Evolutionary conservation across 2,329 filamentous ascomycete species (phyloP), one percentile per base, ranked within the genome.

Genomic region (Penicillium sp.): DNA sequence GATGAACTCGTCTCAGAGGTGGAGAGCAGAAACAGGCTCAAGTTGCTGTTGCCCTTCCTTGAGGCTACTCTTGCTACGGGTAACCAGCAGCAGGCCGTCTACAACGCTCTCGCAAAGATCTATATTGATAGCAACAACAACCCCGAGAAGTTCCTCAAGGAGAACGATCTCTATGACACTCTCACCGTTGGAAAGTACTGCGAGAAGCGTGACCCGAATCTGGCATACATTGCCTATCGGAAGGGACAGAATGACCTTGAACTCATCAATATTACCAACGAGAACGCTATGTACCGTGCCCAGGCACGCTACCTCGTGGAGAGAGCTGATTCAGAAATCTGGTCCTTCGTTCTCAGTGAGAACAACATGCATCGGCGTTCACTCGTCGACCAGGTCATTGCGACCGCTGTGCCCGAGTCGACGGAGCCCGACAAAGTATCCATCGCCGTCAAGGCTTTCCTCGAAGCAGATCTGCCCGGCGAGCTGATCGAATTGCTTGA

Each of bases 91-190:
- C 89, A 95, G 68, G 94, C 91, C 39, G 87, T 98, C 17, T 97
- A 87, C 78, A 97, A 98, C 59, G 94, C 93, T 6, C 79, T 98
- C 28, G 93, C 93, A 44, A 98, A 98, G 81, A 98, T 98, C 61
- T 98, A 98, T 74, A 98, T 98, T 51, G 93, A 98, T 72, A 89
- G 83, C 59, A 98, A 98, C 78, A 95, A 96, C 74, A 88, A 96
- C 68, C 91, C 93, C 0, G 93, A 98, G 77, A 87, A 88, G 66
- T 98, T 98, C 76, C 76, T 98, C 45, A 95, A 93, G 75, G 88
- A 96, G 73, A 98, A 98, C 66, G 88, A 96, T 63, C 82, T 93
- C 68, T 98, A 98, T 60, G 93, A 98, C 65, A 88, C 93, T 3
- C 76, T 97, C 35, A 81, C 78, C 21, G 88, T 98, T 48, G 93